Conservation (phyloP, 2,329 filamentous ascomycete species). For the Piedraia hortae region DNA sequence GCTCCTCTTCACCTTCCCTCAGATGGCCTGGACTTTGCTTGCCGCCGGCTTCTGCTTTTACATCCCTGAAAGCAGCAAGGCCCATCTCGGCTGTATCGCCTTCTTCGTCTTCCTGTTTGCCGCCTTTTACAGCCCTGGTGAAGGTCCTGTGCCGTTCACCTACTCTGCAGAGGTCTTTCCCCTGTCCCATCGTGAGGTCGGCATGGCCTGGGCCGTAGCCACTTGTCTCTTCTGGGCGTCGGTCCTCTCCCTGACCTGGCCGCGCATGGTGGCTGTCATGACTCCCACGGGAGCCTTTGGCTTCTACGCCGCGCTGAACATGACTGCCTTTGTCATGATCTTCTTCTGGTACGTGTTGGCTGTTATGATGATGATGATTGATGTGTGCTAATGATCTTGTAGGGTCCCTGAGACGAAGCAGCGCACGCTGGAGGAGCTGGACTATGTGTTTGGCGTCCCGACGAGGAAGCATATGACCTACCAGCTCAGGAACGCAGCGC, state of each 20-base stretch:
- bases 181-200: slow-evolving; percentile 40
- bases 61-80: slow-evolving; percentile 21
- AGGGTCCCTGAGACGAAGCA: slow-evolving; percentile 20
- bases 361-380: not conserved
- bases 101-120: slow-evolving; percentile 30
- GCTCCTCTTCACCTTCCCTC: slow-evolving; percentile 21
- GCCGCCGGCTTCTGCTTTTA: slow-evolving; percentile 24
- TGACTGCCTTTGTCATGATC: slow-evolving; percentile 33
- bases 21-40: slow-evolving; percentile 22
- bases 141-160: slow-evolving; percentile 24
- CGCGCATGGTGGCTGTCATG: slow-evolving; percentile 20
- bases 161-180: slow-evolving; percentile 45
- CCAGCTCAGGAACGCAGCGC: slow-evolving; percentile 14
- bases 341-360: slow-evolving; percentile 32
- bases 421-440: slow-evolving; percentile 22
- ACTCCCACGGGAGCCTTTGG: slow-evolving; percentile 28
- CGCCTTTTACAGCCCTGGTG: slow-evolving; percentile 13
- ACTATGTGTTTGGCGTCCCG: slow-evolving; percentile 25
- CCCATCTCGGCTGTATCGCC: slow-evolving; percentile 8
- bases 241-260: slow-evolving; percentile 24
- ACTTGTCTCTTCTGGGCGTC: slow-evolving; percentile 22
- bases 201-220: slow-evolving; percentile 38
- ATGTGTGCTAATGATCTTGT: no score
- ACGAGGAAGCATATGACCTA: slow-evolving; percentile 13
- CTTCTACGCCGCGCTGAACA: slow-evolving; percentile 31